phyloP scores from a whole-genome alignment of 495 filamentous ascomycete species.

The Penicillium waksmanii region DNA sequence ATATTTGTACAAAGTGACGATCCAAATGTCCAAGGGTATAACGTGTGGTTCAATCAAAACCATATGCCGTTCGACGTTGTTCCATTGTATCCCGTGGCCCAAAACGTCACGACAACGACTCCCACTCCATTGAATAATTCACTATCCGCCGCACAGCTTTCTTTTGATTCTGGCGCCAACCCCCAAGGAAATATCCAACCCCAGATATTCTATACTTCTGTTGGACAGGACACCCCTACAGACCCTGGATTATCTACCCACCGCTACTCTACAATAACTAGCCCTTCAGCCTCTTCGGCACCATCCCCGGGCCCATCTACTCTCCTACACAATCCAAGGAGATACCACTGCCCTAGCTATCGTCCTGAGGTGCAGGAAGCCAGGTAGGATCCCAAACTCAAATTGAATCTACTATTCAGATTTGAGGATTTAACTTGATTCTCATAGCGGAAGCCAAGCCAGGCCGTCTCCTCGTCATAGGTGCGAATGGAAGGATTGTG shows the following conservation, averaged over 20 bases:
- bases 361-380: not conserved
- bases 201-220: not conserved
- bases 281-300: not conserved
- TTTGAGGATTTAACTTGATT: too few species aligned
- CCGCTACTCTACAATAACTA: not conserved
- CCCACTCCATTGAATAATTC: not conserved
- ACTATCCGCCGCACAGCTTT: not conserved
- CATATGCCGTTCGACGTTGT: not conserved
- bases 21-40: too few species aligned
- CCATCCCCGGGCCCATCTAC: not conserved
- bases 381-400: not conserved
- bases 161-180: not conserved
- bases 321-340: too few species aligned
- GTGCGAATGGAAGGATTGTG: too few species aligned
- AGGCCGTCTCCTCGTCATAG: too few species aligned
- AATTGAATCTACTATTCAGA: too few species aligned
- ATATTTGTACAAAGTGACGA: too few species aligned
- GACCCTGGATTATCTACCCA: not conserved
- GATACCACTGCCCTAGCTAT: too few species aligned
- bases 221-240: not conserved
- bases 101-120: not conserved
- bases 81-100: not conserved
- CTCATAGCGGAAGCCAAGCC: too few species aligned
- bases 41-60: too few species aligned
- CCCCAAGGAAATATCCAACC: not conserved